These are phyloP conservation scores for Cordyceps tenuipes DNA, from an alignment of 2,329 filamentous ascomycete genomes.

Conservation along the genomic window DNA sequence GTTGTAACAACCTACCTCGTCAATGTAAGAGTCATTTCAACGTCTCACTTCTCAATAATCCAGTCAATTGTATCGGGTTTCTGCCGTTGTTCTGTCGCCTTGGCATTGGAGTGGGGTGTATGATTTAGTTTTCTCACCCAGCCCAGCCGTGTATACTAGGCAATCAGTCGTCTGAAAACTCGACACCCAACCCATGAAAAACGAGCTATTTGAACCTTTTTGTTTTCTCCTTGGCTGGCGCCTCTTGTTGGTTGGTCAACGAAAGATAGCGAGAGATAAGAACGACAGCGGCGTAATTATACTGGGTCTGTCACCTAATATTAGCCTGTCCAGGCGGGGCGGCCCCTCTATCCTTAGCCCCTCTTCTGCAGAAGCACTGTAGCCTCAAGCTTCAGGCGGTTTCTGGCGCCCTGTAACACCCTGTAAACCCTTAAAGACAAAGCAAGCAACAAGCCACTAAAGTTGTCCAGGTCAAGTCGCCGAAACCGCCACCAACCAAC, in stretches of 20 bases:
- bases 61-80: no score
- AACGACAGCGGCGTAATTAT: neutral
- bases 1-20: no score
- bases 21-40: no score
- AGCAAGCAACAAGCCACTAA: no score
- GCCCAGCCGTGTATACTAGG: neutral
- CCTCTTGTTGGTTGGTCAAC: neutral
- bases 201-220: neutral
- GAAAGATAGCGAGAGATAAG: neutral
- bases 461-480: neutral
- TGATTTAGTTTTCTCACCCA: neutral
- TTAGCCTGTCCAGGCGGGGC: neutral
- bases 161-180: neutral
- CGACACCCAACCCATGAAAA: conserved; percentile 5
- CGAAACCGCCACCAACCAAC: conserved; percentile 5
- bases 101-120: no score
- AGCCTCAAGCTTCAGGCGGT: neutral
- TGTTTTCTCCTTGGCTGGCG: neutral
- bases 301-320: conserved; percentile 1
- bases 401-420: neutral
- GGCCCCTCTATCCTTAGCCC: neutral
- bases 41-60: no score
- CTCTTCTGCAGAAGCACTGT: neutral
- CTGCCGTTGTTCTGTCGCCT: no score
- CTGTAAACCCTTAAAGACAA: neutral